A percentile compares a stretch with the other conserved stretches of the same genome.
Evolutionary conservation across 352 stramenopile genomes (phyloP).

Genomic region (Thalassiosira delicatula): DNA sequence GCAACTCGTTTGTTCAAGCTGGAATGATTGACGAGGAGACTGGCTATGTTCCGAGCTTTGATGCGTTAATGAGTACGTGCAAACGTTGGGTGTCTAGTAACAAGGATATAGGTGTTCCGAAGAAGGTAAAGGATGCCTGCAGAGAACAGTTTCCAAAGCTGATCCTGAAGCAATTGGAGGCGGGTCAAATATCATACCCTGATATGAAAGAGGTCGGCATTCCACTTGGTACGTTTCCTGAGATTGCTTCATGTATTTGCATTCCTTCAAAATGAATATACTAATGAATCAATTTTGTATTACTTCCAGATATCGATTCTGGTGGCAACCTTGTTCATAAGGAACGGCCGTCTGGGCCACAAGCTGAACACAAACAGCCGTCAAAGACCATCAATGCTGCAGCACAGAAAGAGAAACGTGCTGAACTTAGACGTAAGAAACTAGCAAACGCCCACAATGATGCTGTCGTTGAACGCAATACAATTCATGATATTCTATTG

Average conservation of each 20-base stretch:
- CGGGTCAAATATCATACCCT: slow-evolving; percentile 3
- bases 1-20: slow-evolving; percentile 15
- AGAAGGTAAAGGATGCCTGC: slow-evolving; percentile 4
- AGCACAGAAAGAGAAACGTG: background rate
- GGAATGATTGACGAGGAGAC: slow-evolving; percentile 41
- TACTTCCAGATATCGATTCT: slow-evolving; percentile 14
- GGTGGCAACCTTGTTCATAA: background rate
- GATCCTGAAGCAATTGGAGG: background rate
- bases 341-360: slow-evolving; percentile 1
- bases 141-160: background rate
- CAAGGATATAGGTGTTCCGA: slow-evolving; percentile 24
- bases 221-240: slow-evolving; percentile 18
- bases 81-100: slow-evolving; percentile 1
- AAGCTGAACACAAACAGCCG: slow-evolving; percentile 4
- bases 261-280: background rate
- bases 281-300: too few species aligned
- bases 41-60: slow-evolving; percentile 1
- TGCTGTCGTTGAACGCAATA: background rate
- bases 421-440: background rate
- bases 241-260: slow-evolving; percentile 9
- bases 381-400: slow-evolving; percentile 24
- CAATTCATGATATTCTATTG: slow-evolving; percentile 4
- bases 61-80: slow-evolving; percentile 21
- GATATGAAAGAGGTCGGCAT: slow-evolving; percentile 13
- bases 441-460: background rate